Conservation (phyloP, 2,329 filamentous ascomycete species). For the Aureobasidium subglaciale region DNA sequence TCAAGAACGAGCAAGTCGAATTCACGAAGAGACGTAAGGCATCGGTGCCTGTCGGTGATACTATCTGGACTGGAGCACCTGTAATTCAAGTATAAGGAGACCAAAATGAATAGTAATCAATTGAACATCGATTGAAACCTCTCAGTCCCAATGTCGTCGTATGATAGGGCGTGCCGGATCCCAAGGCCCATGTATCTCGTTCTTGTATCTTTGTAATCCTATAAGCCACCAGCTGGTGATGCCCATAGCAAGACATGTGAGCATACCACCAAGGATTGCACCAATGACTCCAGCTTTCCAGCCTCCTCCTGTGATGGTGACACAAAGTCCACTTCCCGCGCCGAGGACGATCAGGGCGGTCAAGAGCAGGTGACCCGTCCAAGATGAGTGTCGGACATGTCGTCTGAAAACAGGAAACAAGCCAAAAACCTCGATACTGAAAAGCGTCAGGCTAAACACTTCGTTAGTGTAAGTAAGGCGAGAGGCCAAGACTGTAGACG, state of each 20-base stretch:
- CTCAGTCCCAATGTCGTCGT: conserved; percentile 53
- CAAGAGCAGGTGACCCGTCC: conserved; percentile 70
- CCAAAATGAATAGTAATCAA: neutral
- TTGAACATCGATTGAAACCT: too few species aligned
- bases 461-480: conserved; percentile 83
- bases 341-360: conserved; percentile 70
- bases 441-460: conserved; percentile 90
- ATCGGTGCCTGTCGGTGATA: neutral
- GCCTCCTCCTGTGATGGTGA: conserved; percentile 48
- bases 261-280: conserved; percentile 65
- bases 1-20: neutral
- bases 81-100: neutral
- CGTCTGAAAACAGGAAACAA: conserved; percentile 96
- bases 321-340: conserved; percentile 70
- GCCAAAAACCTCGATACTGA: conserved; percentile 95
- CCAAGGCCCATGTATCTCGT: conserved; percentile 97
- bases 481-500: conserved; percentile 85
- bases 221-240: conserved; percentile 98
- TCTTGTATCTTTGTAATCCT: conserved; percentile 95
- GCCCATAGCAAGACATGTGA: conserved; percentile 75
- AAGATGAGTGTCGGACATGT: conserved; percentile 74
- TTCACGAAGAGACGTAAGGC: neutral
- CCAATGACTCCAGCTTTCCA: conserved; percentile 59
- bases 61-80: neutral
- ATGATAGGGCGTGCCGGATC: conserved; percentile 88